phyloP scores from a whole-genome alignment of 2,329 filamentous ascomycete genomes.

The Trichoderma polysporum region DNA sequence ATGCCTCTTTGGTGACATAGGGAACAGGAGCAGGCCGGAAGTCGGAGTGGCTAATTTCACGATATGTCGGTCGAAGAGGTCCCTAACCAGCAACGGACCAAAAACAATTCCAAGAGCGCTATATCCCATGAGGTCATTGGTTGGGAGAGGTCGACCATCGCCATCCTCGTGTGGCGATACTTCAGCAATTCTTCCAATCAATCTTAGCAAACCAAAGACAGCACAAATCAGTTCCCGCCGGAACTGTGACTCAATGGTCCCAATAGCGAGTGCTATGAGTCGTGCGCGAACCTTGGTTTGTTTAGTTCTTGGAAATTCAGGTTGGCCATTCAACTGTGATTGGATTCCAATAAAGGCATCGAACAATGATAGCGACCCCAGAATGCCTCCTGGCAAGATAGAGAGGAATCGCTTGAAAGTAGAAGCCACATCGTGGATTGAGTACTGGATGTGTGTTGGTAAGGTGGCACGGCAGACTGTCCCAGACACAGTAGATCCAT shows the following conservation, averaged over 20 bases:
- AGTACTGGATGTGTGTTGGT: conserved; percentile 58
- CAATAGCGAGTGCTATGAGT: conserved; percentile 64
- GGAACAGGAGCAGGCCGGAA: conserved; percentile 44
- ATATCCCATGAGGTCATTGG: conserved; percentile 63
- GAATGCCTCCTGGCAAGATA: conserved; percentile 63
- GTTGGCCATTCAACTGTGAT: conserved; percentile 52
- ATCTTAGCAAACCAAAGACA: conserved; percentile 63
- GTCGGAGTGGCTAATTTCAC: conserved; percentile 46
- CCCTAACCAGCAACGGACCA: conserved; percentile 61
- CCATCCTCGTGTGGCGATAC: conserved; percentile 52
- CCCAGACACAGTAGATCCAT: conserved; percentile 50
- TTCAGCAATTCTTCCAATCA: conserved; percentile 60
- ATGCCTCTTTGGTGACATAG: conserved; percentile 44
- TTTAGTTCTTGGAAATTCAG: conserved; percentile 53
- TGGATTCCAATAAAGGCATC: conserved; percentile 63
- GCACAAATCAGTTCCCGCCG: conserved; percentile 64
- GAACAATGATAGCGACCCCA: conserved; percentile 62
- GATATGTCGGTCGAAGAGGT: conserved; percentile 53
- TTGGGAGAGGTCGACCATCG: conserved; percentile 51
- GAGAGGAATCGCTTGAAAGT: conserved; percentile 66
- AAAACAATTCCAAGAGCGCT: conserved; percentile 63
- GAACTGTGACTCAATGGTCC: conserved; percentile 57
- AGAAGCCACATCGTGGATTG: conserved; percentile 65
- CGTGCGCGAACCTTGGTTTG: conserved; percentile 58
- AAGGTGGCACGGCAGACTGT: conserved; percentile 61